Evolutionary conservation across 176 grass and related monocot species (phyloP), one percentile per base, ranked within the genome.

Genomic region (Rhynchospora pubera): DNA sequence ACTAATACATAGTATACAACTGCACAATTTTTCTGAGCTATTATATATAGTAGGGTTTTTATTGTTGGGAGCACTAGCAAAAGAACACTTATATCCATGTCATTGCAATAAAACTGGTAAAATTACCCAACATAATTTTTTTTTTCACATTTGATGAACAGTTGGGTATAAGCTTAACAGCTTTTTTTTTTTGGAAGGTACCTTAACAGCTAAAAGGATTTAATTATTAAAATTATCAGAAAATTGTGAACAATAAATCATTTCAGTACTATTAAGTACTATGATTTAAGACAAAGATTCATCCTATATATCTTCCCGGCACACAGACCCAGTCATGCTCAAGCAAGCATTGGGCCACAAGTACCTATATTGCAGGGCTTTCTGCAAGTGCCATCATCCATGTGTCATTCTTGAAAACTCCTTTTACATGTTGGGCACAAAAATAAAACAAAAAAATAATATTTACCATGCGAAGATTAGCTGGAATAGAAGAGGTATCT

Each of bases 401-500:
- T 55, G 48, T 47, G 47, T 15, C 23, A 53, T 53, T 75, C 53
- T 76, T 4, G 13, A 55, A 52, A 76, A 22, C 6, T 53, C 47
- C 4, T 7, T 55, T 55, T 76, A 6, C 5, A 32, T 30, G 12
- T 64, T 52, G 23, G 19, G 48, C 0, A 18, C 13, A 48, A 47
- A 65, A 51, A 53, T 3, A 52, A 71, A 51, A 63, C 42, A 60
- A 79, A 24, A 77, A 80, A 65, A 82, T 5, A 39, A 21, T 26
- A 62, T 62, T 85, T 91, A 98, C 96, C 90, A 86, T 87, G 16
- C 92, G 96, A 62, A 98, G 85, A 60, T 90, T 91, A 91, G 91
- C 88, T 48, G 96, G 92, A 84, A 86, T 94, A 81, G 90, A 93
- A 79, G 74, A 88, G 85, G 69, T 86, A 2, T 73, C 85, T 83